Evolutionary conservation across 345 rosid genomes (phyloP).

Genomic region (Linum trigynum): DNA sequence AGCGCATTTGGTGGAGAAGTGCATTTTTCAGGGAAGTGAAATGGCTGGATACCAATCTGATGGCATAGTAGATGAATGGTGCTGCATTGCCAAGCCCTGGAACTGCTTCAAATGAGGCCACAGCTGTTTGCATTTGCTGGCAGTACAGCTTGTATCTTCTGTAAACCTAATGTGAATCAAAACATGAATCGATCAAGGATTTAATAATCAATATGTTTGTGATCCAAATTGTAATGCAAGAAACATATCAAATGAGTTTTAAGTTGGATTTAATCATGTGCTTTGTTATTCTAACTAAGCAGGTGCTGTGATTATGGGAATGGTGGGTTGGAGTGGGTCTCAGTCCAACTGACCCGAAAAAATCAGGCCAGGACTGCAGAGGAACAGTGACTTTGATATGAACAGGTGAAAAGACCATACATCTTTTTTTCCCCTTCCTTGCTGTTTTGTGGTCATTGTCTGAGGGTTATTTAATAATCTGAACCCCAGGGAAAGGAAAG

Average conservation of each 20-base stretch:
- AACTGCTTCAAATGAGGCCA: background rate
- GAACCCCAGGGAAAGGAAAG: background rate
- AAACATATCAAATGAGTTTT: too few species aligned
- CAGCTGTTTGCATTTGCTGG: background rate
- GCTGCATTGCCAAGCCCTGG: constrained; percentile 5
- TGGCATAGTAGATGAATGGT: background rate
- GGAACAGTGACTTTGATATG: background rate
- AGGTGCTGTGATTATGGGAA: background rate
- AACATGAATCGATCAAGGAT: background rate
- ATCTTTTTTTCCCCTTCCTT: background rate
- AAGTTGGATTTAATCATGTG: too few species aligned
- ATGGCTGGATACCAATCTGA: background rate
- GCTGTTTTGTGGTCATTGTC: background rate
- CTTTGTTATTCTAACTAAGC: background rate
- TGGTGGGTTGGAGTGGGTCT: background rate
- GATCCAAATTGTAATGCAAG: too few species aligned
- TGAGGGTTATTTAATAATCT: background rate
- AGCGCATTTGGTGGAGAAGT: background rate
- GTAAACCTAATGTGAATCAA: background rate
- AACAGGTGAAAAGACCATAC: background rate
- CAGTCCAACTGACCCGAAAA: background rate
- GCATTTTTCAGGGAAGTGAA: constrained; percentile 1
- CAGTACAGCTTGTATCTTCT: background rate
- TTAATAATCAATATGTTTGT: background rate
- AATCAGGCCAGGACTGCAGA: background rate